These are phyloP conservation scores for Aspergillus nomiae DNA, from an alignment of 2,329 filamentous ascomycete species.

Conservation along the genomic window DNA sequence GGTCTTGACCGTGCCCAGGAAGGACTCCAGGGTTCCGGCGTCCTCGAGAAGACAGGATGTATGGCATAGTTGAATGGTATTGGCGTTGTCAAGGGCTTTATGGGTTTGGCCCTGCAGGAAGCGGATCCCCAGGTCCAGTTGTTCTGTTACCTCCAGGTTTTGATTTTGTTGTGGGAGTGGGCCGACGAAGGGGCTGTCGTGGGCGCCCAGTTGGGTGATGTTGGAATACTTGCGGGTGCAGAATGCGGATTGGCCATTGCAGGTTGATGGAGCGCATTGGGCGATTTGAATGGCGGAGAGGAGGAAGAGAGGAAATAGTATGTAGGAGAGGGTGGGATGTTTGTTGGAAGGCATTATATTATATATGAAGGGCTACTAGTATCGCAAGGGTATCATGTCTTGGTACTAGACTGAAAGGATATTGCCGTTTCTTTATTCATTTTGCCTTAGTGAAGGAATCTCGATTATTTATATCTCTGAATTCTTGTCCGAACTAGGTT, in stretches of 20 bases:
- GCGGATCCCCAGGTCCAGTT: slow-evolving; percentile 64
- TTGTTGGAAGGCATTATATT: not conserved
- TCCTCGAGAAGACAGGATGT: slow-evolving; percentile 63
- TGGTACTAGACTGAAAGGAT: too few species aligned
- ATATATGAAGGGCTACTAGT: not conserved
- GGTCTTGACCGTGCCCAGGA: slow-evolving; percentile 58
- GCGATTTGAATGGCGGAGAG: slow-evolving; percentile 8
- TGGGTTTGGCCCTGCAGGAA: slow-evolving; percentile 68
- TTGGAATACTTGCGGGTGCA: slow-evolving; percentile 62
- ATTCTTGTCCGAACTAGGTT: not conserved
- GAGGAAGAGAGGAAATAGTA: slow-evolving; percentile 9
- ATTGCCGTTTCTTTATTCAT: not conserved
- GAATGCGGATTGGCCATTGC: slow-evolving; percentile 61
- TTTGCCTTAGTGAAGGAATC: not conserved
- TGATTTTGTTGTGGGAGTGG: slow-evolving; percentile 60
- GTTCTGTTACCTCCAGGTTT: slow-evolving; percentile 58
- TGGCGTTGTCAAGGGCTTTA: slow-evolving; percentile 46
- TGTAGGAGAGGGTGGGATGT: slow-evolving; percentile 2
- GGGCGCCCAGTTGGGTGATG: slow-evolving; percentile 63
- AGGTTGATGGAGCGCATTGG: slow-evolving; percentile 32
- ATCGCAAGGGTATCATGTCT: not conserved
- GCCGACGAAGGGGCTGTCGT: slow-evolving; percentile 68
- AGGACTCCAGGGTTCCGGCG: slow-evolving; percentile 58
- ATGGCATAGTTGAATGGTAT: slow-evolving; percentile 63
- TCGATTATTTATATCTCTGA: not conserved